Conservation (phyloP, 2,329 filamentous ascomycete genomes). For the Xylaria multiplex region DNA sequence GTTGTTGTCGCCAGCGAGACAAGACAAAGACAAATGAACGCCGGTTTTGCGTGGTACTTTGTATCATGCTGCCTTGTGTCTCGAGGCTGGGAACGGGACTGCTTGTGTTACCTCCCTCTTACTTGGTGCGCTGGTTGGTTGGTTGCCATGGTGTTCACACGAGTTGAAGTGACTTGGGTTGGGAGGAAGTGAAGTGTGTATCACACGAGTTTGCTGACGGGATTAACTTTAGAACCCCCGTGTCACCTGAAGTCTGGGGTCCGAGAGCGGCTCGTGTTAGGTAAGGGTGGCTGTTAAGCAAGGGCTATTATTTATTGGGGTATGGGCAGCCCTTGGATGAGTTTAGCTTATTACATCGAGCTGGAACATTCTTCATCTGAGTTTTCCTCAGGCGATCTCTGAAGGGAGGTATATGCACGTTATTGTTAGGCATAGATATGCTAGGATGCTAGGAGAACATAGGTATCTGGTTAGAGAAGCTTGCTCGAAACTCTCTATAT, state of each 20-base stretch:
- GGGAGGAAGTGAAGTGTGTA: no score
- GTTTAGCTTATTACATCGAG: no score
- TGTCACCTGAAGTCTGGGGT: conserved; percentile 2
- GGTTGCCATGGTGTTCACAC: not conserved
- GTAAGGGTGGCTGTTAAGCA: not conserved
- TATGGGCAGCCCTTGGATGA: not conserved
- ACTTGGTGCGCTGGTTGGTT: not conserved
- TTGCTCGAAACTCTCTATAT: not conserved
- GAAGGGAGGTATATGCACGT: no score
- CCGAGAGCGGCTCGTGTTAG: not conserved
- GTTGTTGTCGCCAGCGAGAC: conserved; percentile 1
- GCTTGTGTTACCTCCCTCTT: not conserved
- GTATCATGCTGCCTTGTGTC: not conserved
- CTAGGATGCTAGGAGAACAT: not conserved
- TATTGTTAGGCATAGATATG: not conserved
- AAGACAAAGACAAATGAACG: not conserved
- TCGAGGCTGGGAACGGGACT: not conserved
- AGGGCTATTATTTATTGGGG: not conserved
- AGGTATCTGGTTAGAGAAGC: not conserved
- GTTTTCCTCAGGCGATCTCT: no score
- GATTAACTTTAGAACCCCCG: not conserved
- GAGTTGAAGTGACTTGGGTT: not conserved
- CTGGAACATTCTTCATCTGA: no score
- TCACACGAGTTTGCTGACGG: not conserved
- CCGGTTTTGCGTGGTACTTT: not conserved